Evolutionary conservation across 371 early-diverging fungal species (phyloP).

Genomic region (Zychaea mexicana): DNA sequence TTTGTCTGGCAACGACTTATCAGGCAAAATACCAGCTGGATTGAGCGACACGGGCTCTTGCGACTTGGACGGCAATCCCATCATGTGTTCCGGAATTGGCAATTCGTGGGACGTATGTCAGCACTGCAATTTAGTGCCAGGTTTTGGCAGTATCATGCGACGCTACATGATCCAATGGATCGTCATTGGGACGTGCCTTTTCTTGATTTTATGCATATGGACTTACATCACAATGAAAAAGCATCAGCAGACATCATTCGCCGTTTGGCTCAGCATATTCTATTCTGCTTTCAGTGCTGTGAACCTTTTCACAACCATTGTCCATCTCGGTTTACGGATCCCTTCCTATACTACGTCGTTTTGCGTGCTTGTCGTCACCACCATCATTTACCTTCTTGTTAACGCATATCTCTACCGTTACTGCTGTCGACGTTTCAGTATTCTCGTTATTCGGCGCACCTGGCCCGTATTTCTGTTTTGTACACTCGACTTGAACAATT

Average conservation of each 20-base stretch:
- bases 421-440: slow-evolving; percentile 16
- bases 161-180: slow-evolving; percentile 18
- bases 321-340: slow-evolving; percentile 4
- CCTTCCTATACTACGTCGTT: neutral
- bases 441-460: slow-evolving; percentile 14
- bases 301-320: slow-evolving; percentile 13
- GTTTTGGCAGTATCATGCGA: slow-evolving; percentile 8
- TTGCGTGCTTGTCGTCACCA: neutral
- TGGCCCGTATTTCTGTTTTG: slow-evolving; percentile 17
- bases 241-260: slow-evolving; percentile 13
- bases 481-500: slow-evolving; percentile 14
- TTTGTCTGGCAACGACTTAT: slow-evolving; percentile 3
- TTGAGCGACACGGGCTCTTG: slow-evolving; percentile 4
- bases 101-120: slow-evolving; percentile 16
- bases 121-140: slow-evolving; percentile 11
- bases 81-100: slow-evolving; percentile 13
- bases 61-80: slow-evolving; percentile 8
- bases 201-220: neutral
- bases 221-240: neutral
- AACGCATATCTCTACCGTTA: slow-evolving; percentile 9
- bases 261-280: slow-evolving; percentile 6
- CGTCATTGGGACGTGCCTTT: slow-evolving; percentile 4
- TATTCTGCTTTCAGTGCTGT: slow-evolving; percentile 9
- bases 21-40: slow-evolving; percentile 4
- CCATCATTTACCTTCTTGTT: neutral